Base-by-base conservation (phyloP, 805 yeast genomes). In the Huiozyma sinensis region DNA sequence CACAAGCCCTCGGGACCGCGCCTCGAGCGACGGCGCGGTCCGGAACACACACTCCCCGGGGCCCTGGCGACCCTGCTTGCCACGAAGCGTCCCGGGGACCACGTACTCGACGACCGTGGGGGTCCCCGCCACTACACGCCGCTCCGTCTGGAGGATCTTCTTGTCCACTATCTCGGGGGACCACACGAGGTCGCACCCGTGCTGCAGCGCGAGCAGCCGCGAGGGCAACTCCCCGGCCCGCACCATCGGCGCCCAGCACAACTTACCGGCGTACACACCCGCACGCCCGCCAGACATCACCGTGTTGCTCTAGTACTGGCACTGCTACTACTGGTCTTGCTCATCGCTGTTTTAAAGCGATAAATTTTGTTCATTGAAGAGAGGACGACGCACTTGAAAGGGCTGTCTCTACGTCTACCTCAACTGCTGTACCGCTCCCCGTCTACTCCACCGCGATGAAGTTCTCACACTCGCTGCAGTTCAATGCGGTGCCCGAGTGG, bases 401-500 rank as follows among this genome's bases (percentile, higher is more conserved):
- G 24, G 2, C 24, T 17, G 24, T 17, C 24, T 17, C 24, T 17
- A 17, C 24, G 4, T 17, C 4, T 17, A 4, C 24, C 24, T 17
- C 24, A 2, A 17, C 24, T 4, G 24, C 24, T 17, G 4, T 17
- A 17, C 24, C 4, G 24, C 24, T 17, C 24, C 4, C 24, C 24
- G 24, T 17, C 4, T 17, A 4, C 10, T 32, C 34, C 33, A 5
- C 9, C 43, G 32, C 11, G 24, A 90, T 90, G 98, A 90, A 90
- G 74, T 90, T 90, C 67, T 83, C 95, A 28, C 95, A 89, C 60
- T 85, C 96, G 6, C 68, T 90, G 50, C 96, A 90, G 72, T 89
- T 90, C 66, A 90, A 90, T 64, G 95, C 97, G 27, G 97, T 92
- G 5, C 97, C 98, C 1, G 97, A 92, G 63, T 90, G 98, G 98